Evolutionary conservation across 2,329 filamentous ascomycete species (phyloP).

Genomic region (Arthrobotrys musiformis): DNA sequence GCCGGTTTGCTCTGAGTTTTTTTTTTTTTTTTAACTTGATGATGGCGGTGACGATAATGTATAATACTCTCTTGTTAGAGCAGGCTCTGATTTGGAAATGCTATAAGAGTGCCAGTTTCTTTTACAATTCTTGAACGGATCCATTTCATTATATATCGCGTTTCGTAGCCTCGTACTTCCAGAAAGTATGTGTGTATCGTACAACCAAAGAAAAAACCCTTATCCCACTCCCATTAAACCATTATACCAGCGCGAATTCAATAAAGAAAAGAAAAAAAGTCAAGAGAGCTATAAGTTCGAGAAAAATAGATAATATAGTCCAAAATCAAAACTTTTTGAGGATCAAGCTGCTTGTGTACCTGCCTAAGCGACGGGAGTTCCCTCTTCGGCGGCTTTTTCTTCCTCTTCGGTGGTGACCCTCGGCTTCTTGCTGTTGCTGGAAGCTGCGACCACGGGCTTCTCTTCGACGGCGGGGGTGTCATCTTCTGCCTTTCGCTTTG

Average conservation of each 20-base stretch:
- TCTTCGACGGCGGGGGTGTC: conserved; percentile 61
- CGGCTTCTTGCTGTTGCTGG: conserved; percentile 46
- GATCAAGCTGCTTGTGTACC: background rate
- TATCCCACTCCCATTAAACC: conserved; percentile 32
- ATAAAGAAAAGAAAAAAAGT: background rate
- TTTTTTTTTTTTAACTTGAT: background rate
- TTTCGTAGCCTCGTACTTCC: conserved; percentile 21
- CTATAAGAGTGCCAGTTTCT: conserved; percentile 1
- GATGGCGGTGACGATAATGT: conserved; percentile 23
- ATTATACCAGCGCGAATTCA: conserved; percentile 17
- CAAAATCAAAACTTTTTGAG: conserved; percentile 33
- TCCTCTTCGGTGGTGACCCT: conserved; percentile 53
- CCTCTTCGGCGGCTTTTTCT: conserved; percentile 44
- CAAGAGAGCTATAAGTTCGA: background rate
- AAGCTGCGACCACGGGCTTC: conserved; percentile 48
- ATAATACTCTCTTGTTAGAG: conserved; percentile 20
- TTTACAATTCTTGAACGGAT: conserved; percentile 7
- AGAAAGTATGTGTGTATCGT: conserved; percentile 20
- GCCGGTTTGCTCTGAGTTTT: background rate
- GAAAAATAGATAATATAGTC: background rate
- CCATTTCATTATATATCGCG: conserved; percentile 24
- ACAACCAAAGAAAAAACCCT: conserved; percentile 20
- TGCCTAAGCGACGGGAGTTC: conserved; percentile 23
- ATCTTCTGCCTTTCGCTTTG: conserved; percentile 64
- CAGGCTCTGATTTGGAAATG: background rate